Conservation (phyloP, 1,139 yeast species). For the Nadsonia commutata region DNA sequence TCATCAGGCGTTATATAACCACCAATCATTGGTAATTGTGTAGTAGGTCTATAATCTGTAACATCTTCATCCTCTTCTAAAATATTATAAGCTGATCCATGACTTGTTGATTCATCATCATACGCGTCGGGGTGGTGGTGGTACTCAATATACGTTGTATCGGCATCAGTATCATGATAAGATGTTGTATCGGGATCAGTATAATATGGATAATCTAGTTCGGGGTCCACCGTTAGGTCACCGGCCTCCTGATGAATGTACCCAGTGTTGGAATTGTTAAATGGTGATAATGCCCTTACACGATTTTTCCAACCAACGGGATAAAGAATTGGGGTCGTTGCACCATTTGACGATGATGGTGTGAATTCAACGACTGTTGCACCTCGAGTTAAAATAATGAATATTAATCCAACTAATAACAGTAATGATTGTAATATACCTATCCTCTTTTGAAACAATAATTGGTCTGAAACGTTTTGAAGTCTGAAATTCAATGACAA, state of each 20-base stretch:
- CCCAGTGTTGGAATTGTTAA: background rate
- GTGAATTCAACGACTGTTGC: background rate
- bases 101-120: no score
- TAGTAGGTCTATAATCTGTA: no score
- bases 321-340: slow-evolving; percentile 2
- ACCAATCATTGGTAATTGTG: background rate
- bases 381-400: slow-evolving; percentile 50
- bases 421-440: slow-evolving; percentile 41
- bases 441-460: slow-evolving; percentile 42
- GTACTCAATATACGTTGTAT: no score
- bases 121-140: no score
- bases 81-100: no score
- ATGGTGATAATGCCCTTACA: background rate
- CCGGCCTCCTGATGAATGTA: no score
- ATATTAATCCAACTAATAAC: slow-evolving; percentile 36
- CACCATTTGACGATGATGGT: background rate
- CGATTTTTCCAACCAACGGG: background rate
- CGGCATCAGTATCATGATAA: no score
- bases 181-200: no score
- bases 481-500: slow-evolving; percentile 25
- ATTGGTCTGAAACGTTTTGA: slow-evolving; percentile 30
- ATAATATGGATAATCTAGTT: no score
- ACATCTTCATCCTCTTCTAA: no score
- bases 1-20: background rate
- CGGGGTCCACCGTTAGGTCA: no score